These are phyloP conservation scores for Cytospora leucostoma DNA, from an alignment of 2,329 filamentous ascomycete species.

Conservation along the genomic window DNA sequence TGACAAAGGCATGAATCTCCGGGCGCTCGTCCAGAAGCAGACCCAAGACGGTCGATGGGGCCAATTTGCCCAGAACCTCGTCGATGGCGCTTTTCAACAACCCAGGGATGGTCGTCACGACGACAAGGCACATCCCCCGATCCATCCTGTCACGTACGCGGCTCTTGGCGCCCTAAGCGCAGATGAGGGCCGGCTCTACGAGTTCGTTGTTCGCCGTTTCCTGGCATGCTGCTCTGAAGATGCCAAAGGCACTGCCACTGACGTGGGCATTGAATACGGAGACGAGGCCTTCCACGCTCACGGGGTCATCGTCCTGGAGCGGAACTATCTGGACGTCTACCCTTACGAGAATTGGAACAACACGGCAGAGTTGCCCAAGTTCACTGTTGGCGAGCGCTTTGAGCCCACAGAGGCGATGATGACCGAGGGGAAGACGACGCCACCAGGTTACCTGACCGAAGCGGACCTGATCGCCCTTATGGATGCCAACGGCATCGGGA, in stretches of 20 bases:
- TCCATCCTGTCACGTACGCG: constrained; percentile 90
- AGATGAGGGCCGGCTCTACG: constrained; percentile 78
- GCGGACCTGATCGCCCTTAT: constrained; percentile 94
- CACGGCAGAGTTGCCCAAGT: constrained; percentile 77
- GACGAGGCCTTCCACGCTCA: constrained; percentile 79
- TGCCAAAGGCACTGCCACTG: constrained; percentile 81
- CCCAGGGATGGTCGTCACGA: constrained; percentile 85
- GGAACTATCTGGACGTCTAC: constrained; percentile 95
- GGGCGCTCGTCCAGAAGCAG: constrained; percentile 80
- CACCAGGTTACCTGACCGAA: constrained; percentile 88
- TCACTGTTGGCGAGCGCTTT: constrained; percentile 77
- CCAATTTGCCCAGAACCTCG: constrained; percentile 71
- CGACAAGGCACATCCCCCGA: constrained; percentile 95
- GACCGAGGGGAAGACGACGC: constrained; percentile 83
- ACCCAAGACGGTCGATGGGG: constrained; percentile 77
- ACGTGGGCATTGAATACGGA: constrained; percentile 82
- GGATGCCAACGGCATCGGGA: constrained; percentile 98
- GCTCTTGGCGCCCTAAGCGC: constrained; percentile 62
- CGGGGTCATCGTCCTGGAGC: constrained; percentile 80
- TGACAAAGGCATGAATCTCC: constrained; percentile 84
- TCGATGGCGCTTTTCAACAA: constrained; percentile 75
- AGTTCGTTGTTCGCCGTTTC: constrained; percentile 89
- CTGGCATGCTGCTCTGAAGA: constrained; percentile 95
- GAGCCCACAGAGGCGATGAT: constrained; percentile 87
- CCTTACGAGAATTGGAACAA: constrained; percentile 96